These are phyloP conservation scores for Combretum micranthum DNA, from an alignment of 345 rosid species.

Conservation along the genomic window DNA sequence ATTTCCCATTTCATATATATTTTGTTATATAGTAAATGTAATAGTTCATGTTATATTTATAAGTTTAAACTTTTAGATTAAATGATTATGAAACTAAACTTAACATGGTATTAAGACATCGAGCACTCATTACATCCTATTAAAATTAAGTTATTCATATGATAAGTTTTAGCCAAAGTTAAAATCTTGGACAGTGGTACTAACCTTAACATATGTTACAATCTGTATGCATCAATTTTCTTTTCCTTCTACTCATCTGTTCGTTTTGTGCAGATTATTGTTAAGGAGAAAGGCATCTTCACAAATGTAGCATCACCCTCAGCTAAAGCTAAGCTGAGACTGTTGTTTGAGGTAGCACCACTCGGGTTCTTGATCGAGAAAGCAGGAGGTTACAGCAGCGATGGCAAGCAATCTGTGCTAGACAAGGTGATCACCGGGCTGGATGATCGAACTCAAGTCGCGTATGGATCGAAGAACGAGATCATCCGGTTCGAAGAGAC, in stretches of 20 bases:
- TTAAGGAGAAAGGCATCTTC: constrained; percentile 92
- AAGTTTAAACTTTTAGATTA: too few relatives aligned
- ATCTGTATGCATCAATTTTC: not conserved
- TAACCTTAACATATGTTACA: not conserved
- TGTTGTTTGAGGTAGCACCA: constrained; percentile 81
- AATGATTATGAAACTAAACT: too few relatives aligned
- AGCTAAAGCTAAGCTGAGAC: constrained; percentile 89
- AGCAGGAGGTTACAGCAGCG: constrained; percentile 85
- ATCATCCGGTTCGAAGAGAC: constrained; percentile 86
- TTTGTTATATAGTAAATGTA: too few relatives aligned
- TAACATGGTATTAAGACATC: too few relatives aligned
- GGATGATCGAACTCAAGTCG: constrained; percentile 92
- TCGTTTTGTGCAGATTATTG: constrained; percentile 51
- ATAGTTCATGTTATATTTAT: too few relatives aligned
- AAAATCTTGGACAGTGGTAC: too few relatives aligned
- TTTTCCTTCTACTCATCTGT: too few relatives aligned
- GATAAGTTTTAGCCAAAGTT: too few relatives aligned
- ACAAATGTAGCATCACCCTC: constrained; percentile 84
- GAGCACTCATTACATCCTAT: too few relatives aligned
- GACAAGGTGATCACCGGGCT: constrained; percentile 54
- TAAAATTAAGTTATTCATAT: too few relatives aligned
- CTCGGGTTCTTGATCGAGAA: constrained; percentile 65
- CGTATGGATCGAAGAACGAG: constrained; percentile 91
- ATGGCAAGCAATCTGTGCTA: constrained; percentile 57
- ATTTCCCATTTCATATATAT: too few relatives aligned